These are phyloP conservation scores for Linaria vulgaris DNA, from an alignment of 257 asterid genomes.

Conservation along the genomic window DNA sequence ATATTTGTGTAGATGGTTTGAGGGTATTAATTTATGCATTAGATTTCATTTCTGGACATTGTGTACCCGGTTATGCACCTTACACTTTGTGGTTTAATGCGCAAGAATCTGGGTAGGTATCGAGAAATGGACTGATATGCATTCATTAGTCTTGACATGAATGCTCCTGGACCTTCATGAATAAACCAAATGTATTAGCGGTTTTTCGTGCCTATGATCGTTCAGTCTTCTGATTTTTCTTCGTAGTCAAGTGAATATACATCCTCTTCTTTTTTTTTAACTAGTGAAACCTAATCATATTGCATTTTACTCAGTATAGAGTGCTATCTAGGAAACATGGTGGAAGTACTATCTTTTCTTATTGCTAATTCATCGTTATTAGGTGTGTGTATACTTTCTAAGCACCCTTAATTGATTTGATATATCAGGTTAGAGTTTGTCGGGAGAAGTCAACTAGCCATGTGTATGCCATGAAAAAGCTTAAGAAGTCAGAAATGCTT, in stretches of 20 bases:
- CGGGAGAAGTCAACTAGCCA: conserved; percentile 84
- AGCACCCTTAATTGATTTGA: no score
- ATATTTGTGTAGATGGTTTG: background rate
- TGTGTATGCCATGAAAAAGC: conserved; percentile 97
- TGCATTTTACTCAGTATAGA: conserved; percentile 5
- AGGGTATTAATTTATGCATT: conserved; percentile 8
- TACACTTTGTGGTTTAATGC: background rate
- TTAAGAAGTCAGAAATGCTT: conserved; percentile 97
- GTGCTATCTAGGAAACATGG: conserved; percentile 7
- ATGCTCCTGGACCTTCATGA: background rate
- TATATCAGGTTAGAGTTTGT: conserved; percentile 96
- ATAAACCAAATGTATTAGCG: background rate
- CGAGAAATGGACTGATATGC: background rate
- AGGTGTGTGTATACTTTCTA: conserved; percentile 11
- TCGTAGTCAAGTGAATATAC: background rate
- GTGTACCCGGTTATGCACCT: background rate
- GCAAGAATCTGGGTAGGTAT: background rate
- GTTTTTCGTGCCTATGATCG: background rate
- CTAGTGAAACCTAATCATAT: conserved; percentile 7
- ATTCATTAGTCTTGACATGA: background rate
- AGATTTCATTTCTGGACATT: background rate
- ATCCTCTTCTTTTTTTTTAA: background rate
- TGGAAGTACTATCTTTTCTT: background rate
- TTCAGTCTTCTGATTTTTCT: conserved; percentile 18
- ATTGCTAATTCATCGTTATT: conserved; percentile 1